Evolutionary conservation across 306 rosid species (phyloP).

Genomic region (Casuarina equisetifolia): DNA sequence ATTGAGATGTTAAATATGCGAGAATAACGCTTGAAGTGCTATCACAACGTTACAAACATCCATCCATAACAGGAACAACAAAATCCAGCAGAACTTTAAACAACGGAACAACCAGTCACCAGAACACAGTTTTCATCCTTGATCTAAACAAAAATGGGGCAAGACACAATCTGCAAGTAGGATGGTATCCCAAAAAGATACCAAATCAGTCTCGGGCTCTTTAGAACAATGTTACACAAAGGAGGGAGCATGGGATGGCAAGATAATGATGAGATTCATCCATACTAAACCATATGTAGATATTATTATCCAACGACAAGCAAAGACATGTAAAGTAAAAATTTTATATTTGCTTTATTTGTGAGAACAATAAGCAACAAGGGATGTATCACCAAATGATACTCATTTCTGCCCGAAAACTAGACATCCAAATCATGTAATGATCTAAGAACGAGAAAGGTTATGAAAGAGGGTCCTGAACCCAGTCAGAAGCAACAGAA

Average conservation of each 20-base stretch:
- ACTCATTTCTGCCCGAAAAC: neutral
- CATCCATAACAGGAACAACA: neutral
- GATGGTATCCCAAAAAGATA: constrained; percentile 15
- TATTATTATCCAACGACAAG: neutral
- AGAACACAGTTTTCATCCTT: constrained; percentile 1
- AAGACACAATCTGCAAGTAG: constrained; percentile 4
- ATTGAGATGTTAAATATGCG: neutral
- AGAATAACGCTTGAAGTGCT: neutral
- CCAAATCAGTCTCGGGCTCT: neutral
- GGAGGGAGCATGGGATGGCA: neutral
- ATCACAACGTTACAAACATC: neutral
- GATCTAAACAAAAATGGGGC: neutral
- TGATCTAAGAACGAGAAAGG: constrained; percentile 12
- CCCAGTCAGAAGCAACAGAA: neutral
- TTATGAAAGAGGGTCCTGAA: constrained; percentile 8
- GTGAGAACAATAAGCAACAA: neutral
- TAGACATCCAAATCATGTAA: constrained; percentile 19
- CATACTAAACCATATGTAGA: neutral
- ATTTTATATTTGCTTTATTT: neutral
- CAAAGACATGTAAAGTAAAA: neutral
- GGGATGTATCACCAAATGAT: neutral
- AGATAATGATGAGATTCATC: constrained; percentile 5
- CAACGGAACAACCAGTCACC: constrained; percentile 6
- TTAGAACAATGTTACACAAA: neutral
- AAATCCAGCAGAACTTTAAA: neutral